Evolutionary conservation across 2,329 filamentous ascomycete species (phyloP), one percentile per base, ranked within the genome.

Genomic region (Tolypocladium inflatum): DNA sequence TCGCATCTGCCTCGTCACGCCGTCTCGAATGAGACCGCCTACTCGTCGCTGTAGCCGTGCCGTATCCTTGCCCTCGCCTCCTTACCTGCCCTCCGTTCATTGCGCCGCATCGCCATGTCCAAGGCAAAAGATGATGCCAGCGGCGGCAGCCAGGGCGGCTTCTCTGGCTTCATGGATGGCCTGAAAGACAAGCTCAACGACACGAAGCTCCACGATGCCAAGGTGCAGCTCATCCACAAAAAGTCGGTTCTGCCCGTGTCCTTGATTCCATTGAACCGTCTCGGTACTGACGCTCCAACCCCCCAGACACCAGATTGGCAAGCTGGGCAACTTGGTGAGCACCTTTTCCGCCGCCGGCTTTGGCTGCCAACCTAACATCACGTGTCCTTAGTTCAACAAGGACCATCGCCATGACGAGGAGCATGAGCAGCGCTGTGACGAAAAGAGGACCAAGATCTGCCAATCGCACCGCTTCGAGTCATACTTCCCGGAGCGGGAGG

Each of bases 341-440:
- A 43, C 11, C 26, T 2, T 2, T 13, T 5, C 9, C 45, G 50
- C 23, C 45, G 10, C n/a, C 43, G 43, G 33, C 30, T 19, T 19
- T 26, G 45, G 54, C 41, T 21, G 23, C 26, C 51, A 39, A 21
- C 30, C 58, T 33, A 39, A 53, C 41, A 56, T 58, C 59, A 63
- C 41, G 19, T 11, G 21, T 37, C 57, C 6, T 2, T 55, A 84
- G 81, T 82, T 96, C 75, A 97, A 97, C 68, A 78, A 82, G 30
- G 90, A 95, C 62, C 93, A 97, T 71, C 88, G 93, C 57, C 93
- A 97, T 70, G 93, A 97, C 69, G 93, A 97, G 73, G 88, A 88
- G 64, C 92, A 97, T 70, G 94, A 97, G 71, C 80, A 93, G 71
- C 78, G 73, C 11, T 93, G 90, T 50, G 93, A 97, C 70, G 82